Conservation (phyloP, 768 basidiomycete genomes). For the Strobilomyces echinocephalus region DNA sequence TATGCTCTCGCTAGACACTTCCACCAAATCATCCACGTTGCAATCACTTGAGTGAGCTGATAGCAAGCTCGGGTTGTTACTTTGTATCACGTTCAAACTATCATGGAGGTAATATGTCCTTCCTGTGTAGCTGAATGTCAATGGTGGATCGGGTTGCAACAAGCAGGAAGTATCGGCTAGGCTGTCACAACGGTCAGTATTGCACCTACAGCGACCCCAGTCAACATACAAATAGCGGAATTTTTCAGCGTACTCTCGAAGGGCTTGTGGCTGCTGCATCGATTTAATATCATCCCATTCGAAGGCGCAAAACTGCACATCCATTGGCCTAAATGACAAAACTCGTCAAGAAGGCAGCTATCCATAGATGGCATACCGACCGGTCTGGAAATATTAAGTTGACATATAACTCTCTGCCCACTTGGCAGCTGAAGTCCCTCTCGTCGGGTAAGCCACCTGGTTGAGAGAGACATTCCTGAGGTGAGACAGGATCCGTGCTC, state of each 20-base stretch:
- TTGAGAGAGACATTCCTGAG: background rate
- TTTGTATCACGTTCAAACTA: conserved; percentile 46
- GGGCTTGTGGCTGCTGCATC: conserved; percentile 35
- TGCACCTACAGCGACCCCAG: background rate
- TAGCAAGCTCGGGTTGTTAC: conserved; percentile 23
- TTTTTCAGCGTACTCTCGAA: conserved; percentile 39
- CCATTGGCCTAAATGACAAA: conserved; percentile 43
- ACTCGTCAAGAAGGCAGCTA: background rate
- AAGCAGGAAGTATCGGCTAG: conserved; percentile 24
- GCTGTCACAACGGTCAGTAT: conserved; percentile 26
- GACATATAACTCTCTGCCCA: conserved; percentile 35
- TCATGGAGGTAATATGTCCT: conserved; percentile 44
- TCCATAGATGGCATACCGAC: conserved; percentile 28
- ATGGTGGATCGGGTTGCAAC: conserved; percentile 45
- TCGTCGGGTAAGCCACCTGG: background rate
- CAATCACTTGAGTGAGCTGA: conserved; percentile 2
- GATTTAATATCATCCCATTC: conserved; percentile 27
- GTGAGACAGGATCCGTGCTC: background rate
- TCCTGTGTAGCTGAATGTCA: conserved; percentile 35
- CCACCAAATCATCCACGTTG: background rate
- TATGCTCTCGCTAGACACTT: conserved; percentile 42
- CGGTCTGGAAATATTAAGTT: conserved; percentile 57
- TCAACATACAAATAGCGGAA: conserved; percentile 43
- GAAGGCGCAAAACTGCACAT: conserved; percentile 47
- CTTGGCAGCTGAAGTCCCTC: conserved; percentile 28